These are phyloP conservation scores for Zygosaccharomyces gambellarensis DNA, from an alignment of 805 yeast species.

Conservation along the genomic window DNA sequence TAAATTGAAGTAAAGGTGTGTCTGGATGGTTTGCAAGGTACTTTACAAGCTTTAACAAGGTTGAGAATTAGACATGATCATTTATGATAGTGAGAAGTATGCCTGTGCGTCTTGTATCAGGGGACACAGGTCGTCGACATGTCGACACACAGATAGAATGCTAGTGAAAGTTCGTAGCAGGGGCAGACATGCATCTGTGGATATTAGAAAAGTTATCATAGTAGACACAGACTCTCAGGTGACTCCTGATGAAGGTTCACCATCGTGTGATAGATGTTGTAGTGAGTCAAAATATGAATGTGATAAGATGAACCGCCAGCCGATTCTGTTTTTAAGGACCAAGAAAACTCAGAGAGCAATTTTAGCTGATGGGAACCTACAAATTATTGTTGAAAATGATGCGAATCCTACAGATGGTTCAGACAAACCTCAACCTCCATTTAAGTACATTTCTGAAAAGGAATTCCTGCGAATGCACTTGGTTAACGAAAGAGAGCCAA, in stretches of 20 bases:
- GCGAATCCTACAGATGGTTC: neutral
- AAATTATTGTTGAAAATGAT: constrained; percentile 24
- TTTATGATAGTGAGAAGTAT: constrained; percentile 72
- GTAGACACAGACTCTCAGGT: constrained; percentile 31
- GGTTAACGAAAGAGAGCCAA: constrained; percentile 1
- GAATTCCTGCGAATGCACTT: constrained; percentile 24
- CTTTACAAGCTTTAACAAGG: neutral
- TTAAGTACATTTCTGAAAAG: constrained; percentile 25
- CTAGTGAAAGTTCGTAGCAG: constrained; percentile 82
- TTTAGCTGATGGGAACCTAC: constrained; percentile 27
- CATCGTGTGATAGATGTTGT: constrained; percentile 11
- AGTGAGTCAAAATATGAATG: constrained; percentile 11
- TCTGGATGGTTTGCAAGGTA: constrained; percentile 15
- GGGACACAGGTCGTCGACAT: constrained; percentile 86
- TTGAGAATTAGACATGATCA: constrained; percentile 48
- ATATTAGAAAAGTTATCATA: constrained; percentile 35
- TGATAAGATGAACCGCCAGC: constrained; percentile 28
- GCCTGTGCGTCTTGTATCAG: constrained; percentile 85
- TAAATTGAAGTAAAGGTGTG: neutral
- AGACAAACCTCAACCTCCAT: constrained; percentile 6
- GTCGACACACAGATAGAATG: constrained; percentile 76
- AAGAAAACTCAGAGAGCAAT: constrained; percentile 27
- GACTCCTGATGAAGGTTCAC: constrained; percentile 12
- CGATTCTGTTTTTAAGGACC: constrained; percentile 28
- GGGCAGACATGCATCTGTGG: constrained; percentile 69